Percentiles rank a stretch among this genome's conserved stretches.
phyloP scores from a whole-genome alignment of 2,329 filamentous ascomycete species.

The Endothia cerciana region DNA sequence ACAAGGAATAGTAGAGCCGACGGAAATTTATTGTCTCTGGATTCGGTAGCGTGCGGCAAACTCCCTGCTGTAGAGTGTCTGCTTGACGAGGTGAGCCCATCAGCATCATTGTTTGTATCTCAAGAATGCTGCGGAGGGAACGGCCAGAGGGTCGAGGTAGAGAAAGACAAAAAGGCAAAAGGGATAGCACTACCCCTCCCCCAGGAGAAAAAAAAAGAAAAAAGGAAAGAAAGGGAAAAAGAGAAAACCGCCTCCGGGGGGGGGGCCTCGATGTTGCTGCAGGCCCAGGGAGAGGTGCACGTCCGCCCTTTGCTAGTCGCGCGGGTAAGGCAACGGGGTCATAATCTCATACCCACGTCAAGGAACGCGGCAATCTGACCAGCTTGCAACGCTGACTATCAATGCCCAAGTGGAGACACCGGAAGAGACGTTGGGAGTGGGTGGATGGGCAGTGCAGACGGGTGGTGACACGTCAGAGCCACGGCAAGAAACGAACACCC shows the following conservation, averaged over 20 bases:
- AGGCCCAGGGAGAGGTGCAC: background rate
- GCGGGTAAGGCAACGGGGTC: slow-evolving; percentile 26
- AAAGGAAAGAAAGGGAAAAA: background rate
- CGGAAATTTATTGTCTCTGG: slow-evolving; percentile 18
- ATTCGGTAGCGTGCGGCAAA: slow-evolving; percentile 9
- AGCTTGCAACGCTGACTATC: slow-evolving; percentile 6
- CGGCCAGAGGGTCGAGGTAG: too few species aligned
- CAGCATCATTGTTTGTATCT: too few species aligned
- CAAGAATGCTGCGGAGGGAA: too few species aligned
- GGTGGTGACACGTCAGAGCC: slow-evolving; percentile 37
- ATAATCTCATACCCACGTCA: slow-evolving; percentile 13
- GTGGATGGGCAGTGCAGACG: background rate
- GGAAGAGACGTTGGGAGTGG: slow-evolving; percentile 11
- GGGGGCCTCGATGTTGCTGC: background rate
- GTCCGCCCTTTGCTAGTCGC: slow-evolving; percentile 18
- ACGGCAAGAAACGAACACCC: slow-evolving; percentile 14
- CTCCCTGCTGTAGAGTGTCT: background rate
- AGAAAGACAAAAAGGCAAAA: too few species aligned
- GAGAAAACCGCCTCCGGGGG: background rate
- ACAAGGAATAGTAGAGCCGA: slow-evolving; percentile 27
- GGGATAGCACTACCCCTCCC: too few species aligned
- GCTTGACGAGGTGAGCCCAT: background rate
- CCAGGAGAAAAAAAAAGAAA: too few species aligned
- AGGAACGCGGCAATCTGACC: slow-evolving; percentile 16
- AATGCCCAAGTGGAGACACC: slow-evolving; percentile 14